Conservation (phyloP, 139 green algal species). For the Eudorina sp. region DNA sequence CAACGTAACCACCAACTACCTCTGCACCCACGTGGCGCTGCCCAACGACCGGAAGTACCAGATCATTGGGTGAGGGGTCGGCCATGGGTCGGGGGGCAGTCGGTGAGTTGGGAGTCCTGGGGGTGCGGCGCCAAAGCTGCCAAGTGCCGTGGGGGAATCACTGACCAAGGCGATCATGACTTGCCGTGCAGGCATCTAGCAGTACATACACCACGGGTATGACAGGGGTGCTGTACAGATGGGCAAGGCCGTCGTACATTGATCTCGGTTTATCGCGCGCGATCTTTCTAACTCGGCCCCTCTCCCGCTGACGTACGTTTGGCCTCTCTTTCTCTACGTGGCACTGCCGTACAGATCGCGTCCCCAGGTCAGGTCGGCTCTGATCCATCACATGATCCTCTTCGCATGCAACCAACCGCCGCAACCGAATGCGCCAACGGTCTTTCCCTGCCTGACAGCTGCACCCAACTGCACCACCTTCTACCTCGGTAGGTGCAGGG, state of each 20-base stretch:
- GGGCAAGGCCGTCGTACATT: no score
- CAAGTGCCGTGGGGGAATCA: no score
- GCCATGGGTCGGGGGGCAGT: not conserved
- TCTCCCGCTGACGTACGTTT: no score
- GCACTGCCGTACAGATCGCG: not conserved
- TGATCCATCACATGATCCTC: conserved; percentile 50
- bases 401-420: conserved; percentile 31
- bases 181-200: no score
- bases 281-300: no score
- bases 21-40: conserved; percentile 4
- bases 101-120: not conserved
- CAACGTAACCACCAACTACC: conserved; percentile 41
- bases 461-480: not conserved
- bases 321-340: no score
- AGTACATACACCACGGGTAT: no score
- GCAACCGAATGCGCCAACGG: not conserved
- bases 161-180: no score
- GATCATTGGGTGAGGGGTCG: conserved; percentile 9
- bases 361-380: not conserved
- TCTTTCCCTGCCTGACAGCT: not conserved
- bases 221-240: no score
- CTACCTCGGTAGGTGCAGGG: not conserved
- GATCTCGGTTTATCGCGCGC: no score
- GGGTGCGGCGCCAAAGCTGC: no score
- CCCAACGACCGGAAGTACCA: conserved; percentile 19